Percentiles rank a stretch among this genome's conserved stretches.
These are phyloP conservation scores for Lepidium aucheri DNA, from an alignment of 345 rosid genomes.

Conservation along the genomic window DNA sequence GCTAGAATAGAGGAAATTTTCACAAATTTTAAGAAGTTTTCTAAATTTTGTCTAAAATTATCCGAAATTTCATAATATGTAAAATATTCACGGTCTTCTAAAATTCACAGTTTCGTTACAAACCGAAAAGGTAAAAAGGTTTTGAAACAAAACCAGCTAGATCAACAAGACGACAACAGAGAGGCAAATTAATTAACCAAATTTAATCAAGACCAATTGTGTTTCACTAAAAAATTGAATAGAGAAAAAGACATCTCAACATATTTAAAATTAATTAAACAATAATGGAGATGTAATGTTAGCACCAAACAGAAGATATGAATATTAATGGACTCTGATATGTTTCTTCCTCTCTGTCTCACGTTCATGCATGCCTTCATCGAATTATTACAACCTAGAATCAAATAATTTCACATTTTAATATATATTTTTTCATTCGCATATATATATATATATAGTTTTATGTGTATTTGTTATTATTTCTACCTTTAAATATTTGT, in stretches of 20 bases:
- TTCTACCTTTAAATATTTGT: neutral
- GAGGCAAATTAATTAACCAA: too few relatives aligned
- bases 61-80: too few relatives aligned
- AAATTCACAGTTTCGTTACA: too few relatives aligned
- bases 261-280: neutral
- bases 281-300: conserved; percentile 14
- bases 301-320: conserved; percentile 24
- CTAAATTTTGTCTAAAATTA: too few relatives aligned
- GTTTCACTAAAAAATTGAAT: neutral
- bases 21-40: too few relatives aligned
- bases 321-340: conserved; percentile 19
- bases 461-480: neutral
- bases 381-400: conserved; percentile 11
- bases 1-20: too few relatives aligned
- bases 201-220: neutral
- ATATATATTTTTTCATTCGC: neutral
- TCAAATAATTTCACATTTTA: conserved; percentile 7
- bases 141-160: neutral
- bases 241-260: conserved; percentile 21
- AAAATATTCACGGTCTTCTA: too few relatives aligned
- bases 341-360: conserved; percentile 22
- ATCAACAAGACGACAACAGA: neutral
- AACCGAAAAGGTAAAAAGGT: neutral
- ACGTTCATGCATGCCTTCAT: conserved; percentile 25
- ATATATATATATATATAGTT: neutral